Percentiles rank a stretch among this genome's conserved stretches.
Evolutionary conservation across 441 rosid genomes (phyloP).

Genomic region (Mallotus repandus): DNA sequence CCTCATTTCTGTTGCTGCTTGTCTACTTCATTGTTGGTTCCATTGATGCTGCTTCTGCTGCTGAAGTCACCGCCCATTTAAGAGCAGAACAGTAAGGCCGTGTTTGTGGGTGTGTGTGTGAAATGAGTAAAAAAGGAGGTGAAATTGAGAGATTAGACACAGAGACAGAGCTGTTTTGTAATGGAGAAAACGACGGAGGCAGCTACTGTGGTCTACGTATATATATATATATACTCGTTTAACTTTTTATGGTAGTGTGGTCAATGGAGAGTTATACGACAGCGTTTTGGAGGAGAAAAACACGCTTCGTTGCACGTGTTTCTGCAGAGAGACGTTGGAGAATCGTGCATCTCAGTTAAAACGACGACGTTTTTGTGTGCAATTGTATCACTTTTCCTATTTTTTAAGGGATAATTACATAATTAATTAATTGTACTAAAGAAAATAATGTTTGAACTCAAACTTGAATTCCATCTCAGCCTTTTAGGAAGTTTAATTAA

Average conservation of each 20-base stretch:
- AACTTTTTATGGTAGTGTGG: no score
- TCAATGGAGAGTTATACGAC: neutral
- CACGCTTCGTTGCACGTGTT: constrained; percentile 9
- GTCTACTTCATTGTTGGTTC: no score
- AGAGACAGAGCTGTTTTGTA: neutral
- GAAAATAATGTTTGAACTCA: no score
- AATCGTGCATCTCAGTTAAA: neutral
- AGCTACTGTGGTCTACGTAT: neutral
- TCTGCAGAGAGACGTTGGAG: constrained; percentile 8
- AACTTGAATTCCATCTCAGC: no score
- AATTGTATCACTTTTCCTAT: no score
- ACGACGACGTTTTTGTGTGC: neutral
- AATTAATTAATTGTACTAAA: no score
- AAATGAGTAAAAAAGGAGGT: neutral
- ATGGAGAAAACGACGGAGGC: no score
- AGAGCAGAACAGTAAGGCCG: neutral
- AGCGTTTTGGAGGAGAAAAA: neutral
- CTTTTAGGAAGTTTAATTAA: no score
- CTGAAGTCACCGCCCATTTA: no score
- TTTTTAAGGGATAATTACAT: no score
- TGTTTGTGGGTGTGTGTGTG: neutral
- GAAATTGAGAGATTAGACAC: neutral
- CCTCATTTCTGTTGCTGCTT: constrained; percentile 12
- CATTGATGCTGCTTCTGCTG: neutral
- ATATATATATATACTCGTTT: no score